Conservation (phyloP, 2,329 filamentous ascomycete species). For the Sclerotiophoma versabilis region DNA sequence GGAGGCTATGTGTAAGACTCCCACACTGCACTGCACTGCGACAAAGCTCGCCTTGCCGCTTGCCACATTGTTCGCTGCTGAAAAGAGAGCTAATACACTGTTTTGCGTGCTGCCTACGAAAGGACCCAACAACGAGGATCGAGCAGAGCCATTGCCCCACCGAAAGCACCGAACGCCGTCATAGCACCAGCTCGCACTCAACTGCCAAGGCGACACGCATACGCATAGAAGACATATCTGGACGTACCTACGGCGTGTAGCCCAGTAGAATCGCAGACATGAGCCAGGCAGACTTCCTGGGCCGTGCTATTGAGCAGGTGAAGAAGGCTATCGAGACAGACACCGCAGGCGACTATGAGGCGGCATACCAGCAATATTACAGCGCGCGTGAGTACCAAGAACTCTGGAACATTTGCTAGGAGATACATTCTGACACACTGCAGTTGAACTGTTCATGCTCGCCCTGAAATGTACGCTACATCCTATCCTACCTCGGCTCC, state of each 20-base stretch:
- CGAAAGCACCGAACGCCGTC: conserved; percentile 19
- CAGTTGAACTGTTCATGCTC: conserved; percentile 96
- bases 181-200: conserved; percentile 11
- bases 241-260: conserved; percentile 8
- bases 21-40: conserved; percentile 5
- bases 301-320: conserved; percentile 93
- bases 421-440: conserved; percentile 22
- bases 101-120: neutral
- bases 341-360: conserved; percentile 94
- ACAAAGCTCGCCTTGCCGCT: neutral
- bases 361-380: conserved; percentile 96
- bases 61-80: neutral
- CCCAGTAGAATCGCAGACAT: conserved; percentile 60
- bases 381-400: conserved; percentile 62
- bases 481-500: conserved; percentile 9
- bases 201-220: conserved; percentile 19
- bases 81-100: neutral
- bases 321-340: conserved; percentile 98
- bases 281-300: conserved; percentile 97
- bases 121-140: neutral
- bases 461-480: conserved; percentile 78
- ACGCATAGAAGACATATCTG: neutral
- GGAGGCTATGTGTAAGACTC: conserved; percentile 3
- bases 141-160: conserved; percentile 9
- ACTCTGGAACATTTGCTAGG: too few relatives aligned